Conservation (phyloP, 345 rosid genomes). For the Psidium guajava region DNA sequence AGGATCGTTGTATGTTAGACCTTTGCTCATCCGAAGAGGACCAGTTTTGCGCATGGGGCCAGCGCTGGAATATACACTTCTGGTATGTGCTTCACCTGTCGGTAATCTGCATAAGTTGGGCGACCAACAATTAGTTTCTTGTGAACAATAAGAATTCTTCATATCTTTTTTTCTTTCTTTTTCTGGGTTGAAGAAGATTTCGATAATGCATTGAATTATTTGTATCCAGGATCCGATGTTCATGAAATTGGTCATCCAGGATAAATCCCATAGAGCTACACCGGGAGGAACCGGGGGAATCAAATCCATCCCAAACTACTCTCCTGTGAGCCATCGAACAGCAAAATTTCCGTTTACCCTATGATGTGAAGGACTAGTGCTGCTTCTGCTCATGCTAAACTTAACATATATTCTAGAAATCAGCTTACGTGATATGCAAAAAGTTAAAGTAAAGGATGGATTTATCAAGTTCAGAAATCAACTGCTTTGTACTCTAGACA, state of each 20-base stretch:
- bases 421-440: too few species aligned
- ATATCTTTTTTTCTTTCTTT: background rate
- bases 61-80: conserved; percentile 9
- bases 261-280: conserved; percentile 8
- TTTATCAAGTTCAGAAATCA: too few species aligned
- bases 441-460: too few species aligned
- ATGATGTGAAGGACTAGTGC: background rate
- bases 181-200: background rate
- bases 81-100: conserved; percentile 14
- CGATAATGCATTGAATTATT: background rate
- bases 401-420: too few species aligned
- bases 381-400: background rate
- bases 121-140: background rate
- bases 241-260: conserved; percentile 9
- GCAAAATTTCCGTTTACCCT: background rate
- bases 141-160: background rate
- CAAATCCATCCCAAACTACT: conserved; percentile 19
- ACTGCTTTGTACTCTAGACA: too few species aligned
- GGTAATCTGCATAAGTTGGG: conserved; percentile 20
- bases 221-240: background rate
- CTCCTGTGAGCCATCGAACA: conserved; percentile 2
- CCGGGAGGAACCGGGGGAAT: conserved; percentile 23
- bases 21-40: conserved; percentile 19
- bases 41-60: conserved; percentile 3
- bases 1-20: conserved; percentile 20